Base-by-base conservation (phyloP, 371 early-diverging fungal species). In the Blyttiomyces sp. region DNA sequence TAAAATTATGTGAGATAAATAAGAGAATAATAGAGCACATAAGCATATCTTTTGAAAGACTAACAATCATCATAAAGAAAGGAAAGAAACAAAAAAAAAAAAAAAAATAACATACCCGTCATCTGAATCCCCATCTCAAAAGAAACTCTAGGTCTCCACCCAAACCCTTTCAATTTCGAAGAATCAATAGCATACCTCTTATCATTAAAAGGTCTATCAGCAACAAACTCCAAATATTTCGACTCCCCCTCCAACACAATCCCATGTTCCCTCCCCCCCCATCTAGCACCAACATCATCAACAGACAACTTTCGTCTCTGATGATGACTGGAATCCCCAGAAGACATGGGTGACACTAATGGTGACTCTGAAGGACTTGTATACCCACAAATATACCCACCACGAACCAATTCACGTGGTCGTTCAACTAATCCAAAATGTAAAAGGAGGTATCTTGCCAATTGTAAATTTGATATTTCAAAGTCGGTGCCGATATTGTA, bases 191-290 rank as follows among this genome's bases (percentile, higher is more conserved):
- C 88, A 60, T 93, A 93, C 19, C 91, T 76, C 54, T 60, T 72
- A 64, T 93, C 93, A 58, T 93, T 93, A 68, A 89, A 89, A 0
- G 87, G 85, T 31, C 93, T 72, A 68, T 93, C 93, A 43, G 82
- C 76, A 0, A 89, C 89, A 73, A 84, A 87, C 48, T 83, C 88
- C 48, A 90, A 68, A 31, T 53, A 53, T 32, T 35, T 9, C 23
- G 63, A 67, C 48, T 66, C 66, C 1, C 54, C 62, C 3, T 58
- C 57, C n/a, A 57, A 53, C 31, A 26, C 26, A 1, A 43, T 26
- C 17, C 65, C 65, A 6, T 43, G 17, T 26, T 48, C 49, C 3
- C 46, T 30, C 34, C n/a, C n/a, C n/a, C n/a, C n/a, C n/a, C n/a
- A n/a, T n/a, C n/a, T n/a, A n/a, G n/a, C n/a, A n/a, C n/a, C n/a